Evolutionary conservation across 2,329 filamentous ascomycete genomes (phyloP).

Genomic region (Colletotrichum karsti): DNA sequence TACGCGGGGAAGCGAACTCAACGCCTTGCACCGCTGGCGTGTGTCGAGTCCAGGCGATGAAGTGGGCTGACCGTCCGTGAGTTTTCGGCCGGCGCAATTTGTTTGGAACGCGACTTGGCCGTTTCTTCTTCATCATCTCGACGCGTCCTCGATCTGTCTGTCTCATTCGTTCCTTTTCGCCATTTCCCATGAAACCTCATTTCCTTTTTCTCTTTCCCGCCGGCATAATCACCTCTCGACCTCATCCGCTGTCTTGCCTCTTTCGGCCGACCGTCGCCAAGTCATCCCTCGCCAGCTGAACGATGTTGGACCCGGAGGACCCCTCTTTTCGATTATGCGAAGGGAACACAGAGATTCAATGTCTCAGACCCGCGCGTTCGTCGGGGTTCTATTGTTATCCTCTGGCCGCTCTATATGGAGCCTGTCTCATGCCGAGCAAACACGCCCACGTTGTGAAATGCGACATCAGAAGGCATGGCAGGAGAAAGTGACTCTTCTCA

Average conservation of each 20-base stretch:
- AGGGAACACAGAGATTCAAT: conserved; percentile 2
- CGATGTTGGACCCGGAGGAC: not conserved
- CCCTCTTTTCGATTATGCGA: not conserved
- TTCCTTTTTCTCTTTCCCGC: not conserved
- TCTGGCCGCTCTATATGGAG: not conserved
- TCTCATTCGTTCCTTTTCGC: not conserved
- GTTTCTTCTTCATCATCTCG: not conserved
- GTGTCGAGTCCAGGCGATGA: conserved; percentile 5
- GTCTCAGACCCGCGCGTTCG: conserved; percentile 10
- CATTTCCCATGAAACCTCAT: not conserved
- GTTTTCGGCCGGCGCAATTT: not conserved
- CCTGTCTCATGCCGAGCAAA: not conserved
- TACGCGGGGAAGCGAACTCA: conserved; percentile 17
- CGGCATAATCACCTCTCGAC: not conserved
- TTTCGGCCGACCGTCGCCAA: not conserved
- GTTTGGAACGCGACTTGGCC: not conserved
- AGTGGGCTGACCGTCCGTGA: conserved; percentile 14
- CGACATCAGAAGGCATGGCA: not conserved
- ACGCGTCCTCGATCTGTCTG: not conserved
- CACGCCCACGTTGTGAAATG: not conserved
- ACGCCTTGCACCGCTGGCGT: conserved; percentile 8
- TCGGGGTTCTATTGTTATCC: not conserved
- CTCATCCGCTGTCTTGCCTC: not conserved
- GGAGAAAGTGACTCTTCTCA: not conserved
- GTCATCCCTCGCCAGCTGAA: not conserved